Evolutionary conservation across 345 rosid species (phyloP).

Genomic region (Anastatica hierochuntica): DNA sequence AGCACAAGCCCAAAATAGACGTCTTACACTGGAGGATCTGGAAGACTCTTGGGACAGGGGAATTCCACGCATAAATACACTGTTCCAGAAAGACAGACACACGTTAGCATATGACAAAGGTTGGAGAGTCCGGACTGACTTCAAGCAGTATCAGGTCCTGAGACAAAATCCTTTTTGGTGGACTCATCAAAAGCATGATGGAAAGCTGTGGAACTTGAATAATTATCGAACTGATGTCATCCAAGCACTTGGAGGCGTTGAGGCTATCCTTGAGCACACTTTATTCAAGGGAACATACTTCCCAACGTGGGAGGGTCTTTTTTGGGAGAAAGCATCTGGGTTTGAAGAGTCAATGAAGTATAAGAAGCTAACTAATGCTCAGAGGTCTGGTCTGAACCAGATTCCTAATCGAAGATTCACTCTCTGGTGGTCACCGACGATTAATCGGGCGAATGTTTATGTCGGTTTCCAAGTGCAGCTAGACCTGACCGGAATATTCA

Average conservation of each 20-base stretch:
- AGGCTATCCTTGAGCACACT: constrained; percentile 85
- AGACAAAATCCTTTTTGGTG: constrained; percentile 97
- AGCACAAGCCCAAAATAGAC: constrained; percentile 90
- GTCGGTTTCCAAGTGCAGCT: constrained; percentile 95
- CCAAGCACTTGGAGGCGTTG: constrained; percentile 97
- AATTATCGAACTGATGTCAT: constrained; percentile 89
- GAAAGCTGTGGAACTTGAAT: constrained; percentile 87
- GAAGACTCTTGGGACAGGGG: constrained; percentile 98
- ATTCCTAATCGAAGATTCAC: constrained; percentile 90
- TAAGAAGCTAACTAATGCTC: constrained; percentile 88
- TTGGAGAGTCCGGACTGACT: constrained; percentile 94
- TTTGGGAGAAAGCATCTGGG: constrained; percentile 96
- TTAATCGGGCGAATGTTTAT: constrained; percentile 80
- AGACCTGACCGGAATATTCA: constrained; percentile 85
- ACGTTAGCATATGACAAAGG: constrained; percentile 90
- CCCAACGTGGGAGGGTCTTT: constrained; percentile 97
- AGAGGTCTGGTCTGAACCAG: constrained; percentile 91
- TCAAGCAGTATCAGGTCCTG: constrained; percentile 82
- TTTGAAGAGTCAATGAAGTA: constrained; percentile 95
- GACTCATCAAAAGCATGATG: constrained; percentile 94
- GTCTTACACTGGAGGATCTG: constrained; percentile 85
- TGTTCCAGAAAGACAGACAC: constrained; percentile 89
- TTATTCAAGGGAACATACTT: constrained; percentile 89
- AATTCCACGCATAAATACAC: constrained; percentile 80
- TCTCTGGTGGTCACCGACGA: constrained; percentile 96